Evolutionary conservation across 163 green algal species (phyloP).

Genomic region (Chlorella variabilis): DNA sequence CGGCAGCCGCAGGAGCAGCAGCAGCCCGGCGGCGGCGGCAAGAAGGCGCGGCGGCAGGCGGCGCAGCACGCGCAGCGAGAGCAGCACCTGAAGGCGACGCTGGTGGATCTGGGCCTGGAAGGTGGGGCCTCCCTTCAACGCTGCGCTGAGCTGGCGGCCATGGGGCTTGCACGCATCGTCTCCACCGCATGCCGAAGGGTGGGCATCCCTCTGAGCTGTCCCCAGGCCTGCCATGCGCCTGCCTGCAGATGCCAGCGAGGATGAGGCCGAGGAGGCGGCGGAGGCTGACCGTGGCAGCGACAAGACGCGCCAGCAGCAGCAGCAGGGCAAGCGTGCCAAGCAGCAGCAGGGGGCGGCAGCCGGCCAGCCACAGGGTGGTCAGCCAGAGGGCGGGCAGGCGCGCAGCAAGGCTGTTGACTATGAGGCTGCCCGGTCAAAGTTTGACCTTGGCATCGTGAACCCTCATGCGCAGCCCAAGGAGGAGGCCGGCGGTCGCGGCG

Average conservation of each 20-base stretch:
- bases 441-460: constrained; percentile 43
- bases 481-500: neutral
- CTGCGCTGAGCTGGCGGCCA: neutral
- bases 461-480: neutral
- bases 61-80: neutral
- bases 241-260: constrained; percentile 23
- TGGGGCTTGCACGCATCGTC: neutral
- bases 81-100: constrained; percentile 16
- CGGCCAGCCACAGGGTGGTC: no score
- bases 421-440: constrained; percentile 13
- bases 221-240: no score
- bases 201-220: no score
- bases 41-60: constrained; percentile 4
- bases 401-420: constrained; percentile 10
- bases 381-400: no score
- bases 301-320: neutral
- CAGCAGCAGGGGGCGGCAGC: neutral
- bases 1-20: constrained; percentile 14
- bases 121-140: neutral
- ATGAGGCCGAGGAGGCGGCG: neutral
- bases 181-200: no score
- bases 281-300: neutral
- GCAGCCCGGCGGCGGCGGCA: neutral
- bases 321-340: neutral
- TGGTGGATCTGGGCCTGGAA: constrained; percentile 12